Conservation (phyloP, 306 rosid genomes). For the Cicer arietinum region DNA sequence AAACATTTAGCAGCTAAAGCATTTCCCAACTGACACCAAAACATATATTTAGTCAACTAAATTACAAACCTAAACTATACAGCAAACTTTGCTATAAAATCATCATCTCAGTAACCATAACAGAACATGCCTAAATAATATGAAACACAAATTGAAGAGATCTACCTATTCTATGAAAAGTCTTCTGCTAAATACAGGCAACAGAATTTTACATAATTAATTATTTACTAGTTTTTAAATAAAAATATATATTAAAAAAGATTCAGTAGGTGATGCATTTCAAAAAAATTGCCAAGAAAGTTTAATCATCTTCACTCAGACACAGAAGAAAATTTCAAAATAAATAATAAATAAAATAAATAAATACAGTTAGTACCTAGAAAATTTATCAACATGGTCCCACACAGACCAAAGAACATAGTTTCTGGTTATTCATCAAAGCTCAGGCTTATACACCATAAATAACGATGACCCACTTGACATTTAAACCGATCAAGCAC, state of each 20-base stretch:
- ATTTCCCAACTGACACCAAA: slow-evolving; percentile 36
- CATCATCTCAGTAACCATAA: slow-evolving; percentile 11
- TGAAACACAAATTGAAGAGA: slow-evolving; percentile 22
- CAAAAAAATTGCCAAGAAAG: slow-evolving; percentile 40
- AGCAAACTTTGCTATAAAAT: slow-evolving; percentile 11
- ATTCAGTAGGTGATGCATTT: slow-evolving; percentile 31
- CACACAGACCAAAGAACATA: slow-evolving; percentile 42
- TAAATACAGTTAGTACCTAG: slow-evolving; percentile 23
- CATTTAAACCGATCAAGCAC: slow-evolving; percentile 42
- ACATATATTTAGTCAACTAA: slow-evolving; percentile 46
- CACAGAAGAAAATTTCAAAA: slow-evolving; percentile 5
- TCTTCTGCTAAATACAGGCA: no score
- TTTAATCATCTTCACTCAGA: slow-evolving; percentile 12
- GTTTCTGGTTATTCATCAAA: slow-evolving; percentile 34
- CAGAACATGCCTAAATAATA: slow-evolving; percentile 32
- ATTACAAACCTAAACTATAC: slow-evolving; percentile 21
- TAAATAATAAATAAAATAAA: not conserved
- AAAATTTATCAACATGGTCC: slow-evolving; percentile 40
- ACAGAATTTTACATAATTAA: not conserved
- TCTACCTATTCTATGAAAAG: not conserved
- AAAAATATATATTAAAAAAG: slow-evolving; percentile 4
- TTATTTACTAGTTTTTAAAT: not conserved
- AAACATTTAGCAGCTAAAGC: slow-evolving; percentile 24
- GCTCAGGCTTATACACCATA: slow-evolving; percentile 37
- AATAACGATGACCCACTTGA: slow-evolving; percentile 52